A percentile compares a stretch with the other conserved stretches of the same genome.
These are phyloP conservation scores for Euclidium syriacum DNA, from an alignment of 345 rosid species.

Conservation along the genomic window DNA sequence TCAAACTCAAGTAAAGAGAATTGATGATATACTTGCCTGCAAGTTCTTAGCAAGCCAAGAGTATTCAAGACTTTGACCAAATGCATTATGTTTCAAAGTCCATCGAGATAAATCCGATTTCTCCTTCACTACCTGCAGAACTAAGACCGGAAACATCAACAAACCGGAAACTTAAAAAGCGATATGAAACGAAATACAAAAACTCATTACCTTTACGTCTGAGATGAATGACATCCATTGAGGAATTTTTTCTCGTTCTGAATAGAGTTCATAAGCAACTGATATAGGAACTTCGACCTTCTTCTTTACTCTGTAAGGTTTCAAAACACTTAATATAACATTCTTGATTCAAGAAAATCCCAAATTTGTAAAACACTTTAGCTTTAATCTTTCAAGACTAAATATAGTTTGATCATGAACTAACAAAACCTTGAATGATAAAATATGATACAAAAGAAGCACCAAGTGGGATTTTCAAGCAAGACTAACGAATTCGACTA, in stretches of 20 bases:
- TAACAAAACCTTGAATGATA: too few relatives aligned
- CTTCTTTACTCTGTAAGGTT: slow-evolving; percentile 59
- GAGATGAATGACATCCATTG: slow-evolving; percentile 95
- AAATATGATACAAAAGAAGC: too few relatives aligned
- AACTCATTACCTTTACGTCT: slow-evolving; percentile 53
- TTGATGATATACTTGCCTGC: slow-evolving; percentile 69
- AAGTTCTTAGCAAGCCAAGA: slow-evolving; percentile 94
- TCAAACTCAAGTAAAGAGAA: not conserved
- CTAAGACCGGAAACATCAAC: not conserved
- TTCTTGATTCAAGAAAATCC: not conserved
- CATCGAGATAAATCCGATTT: slow-evolving; percentile 75
- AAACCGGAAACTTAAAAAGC: not conserved
- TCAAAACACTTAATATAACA: not conserved
- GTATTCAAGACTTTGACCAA: slow-evolving; percentile 71
- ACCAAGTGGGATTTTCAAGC: too few relatives aligned
- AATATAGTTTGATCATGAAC: too few relatives aligned
- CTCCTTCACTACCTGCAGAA: slow-evolving; percentile 57
- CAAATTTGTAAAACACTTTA: not conserved
- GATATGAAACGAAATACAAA: not conserved
- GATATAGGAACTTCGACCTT: slow-evolving; percentile 71
- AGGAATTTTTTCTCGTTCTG: slow-evolving; percentile 79
- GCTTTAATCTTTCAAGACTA: not conserved
- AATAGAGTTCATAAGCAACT: slow-evolving; percentile 64
- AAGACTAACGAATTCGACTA: too few relatives aligned
- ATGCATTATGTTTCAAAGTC: slow-evolving; percentile 77